phyloP scores from a whole-genome alignment of 2,329 filamentous ascomycete species.

The Talaromyces sp. region DNA sequence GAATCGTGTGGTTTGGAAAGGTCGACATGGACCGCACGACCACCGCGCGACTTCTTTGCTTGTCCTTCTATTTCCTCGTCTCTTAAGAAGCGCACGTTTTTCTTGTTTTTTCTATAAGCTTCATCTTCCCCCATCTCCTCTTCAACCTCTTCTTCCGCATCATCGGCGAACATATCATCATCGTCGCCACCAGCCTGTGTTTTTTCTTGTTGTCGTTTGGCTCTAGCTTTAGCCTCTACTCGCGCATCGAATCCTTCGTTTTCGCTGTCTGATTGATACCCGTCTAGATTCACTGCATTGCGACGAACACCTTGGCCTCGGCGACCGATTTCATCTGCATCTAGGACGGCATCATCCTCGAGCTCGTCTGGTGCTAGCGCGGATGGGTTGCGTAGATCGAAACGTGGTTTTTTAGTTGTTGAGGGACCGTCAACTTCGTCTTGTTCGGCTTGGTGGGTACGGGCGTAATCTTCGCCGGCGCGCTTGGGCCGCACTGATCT shows the following conservation, averaged over 20 bases:
- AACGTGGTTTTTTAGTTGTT: constrained; percentile 72
- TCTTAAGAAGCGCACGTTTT: constrained; percentile 56
- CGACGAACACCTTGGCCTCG: constrained; percentile 71
- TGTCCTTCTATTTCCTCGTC: constrained; percentile 71
- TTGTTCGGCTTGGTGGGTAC: constrained; percentile 61
- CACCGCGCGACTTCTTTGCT: constrained; percentile 65
- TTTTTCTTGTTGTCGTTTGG: constrained; percentile 24
- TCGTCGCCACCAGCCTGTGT: constrained; percentile 25
- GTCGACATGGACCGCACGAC: constrained; percentile 58
- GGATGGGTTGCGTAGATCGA: constrained; percentile 91
- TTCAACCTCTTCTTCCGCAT: constrained; percentile 57
- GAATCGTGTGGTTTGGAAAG: constrained; percentile 45
- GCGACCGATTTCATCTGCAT: constrained; percentile 85
- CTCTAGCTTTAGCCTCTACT: constrained; percentile 55
- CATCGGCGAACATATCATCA: constrained; percentile 78
- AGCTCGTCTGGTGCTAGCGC: constrained; percentile 77
- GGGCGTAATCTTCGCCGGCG: constrained; percentile 72
- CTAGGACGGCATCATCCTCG: constrained; percentile 70
- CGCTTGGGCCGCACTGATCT: constrained; percentile 74
- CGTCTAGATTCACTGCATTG: constrained; percentile 91
- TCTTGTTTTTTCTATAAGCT: constrained; percentile 55
- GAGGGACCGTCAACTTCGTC: constrained; percentile 38
- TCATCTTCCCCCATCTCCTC: constrained; percentile 50
- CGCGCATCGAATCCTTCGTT: constrained; percentile 82
- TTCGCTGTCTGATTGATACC: constrained; percentile 89